Percentiles rank a stretch among this genome's conserved stretches.
Conservation (phyloP, 192 early-diverging fungal genomes). For the Oehlia diaphana region DNA sequence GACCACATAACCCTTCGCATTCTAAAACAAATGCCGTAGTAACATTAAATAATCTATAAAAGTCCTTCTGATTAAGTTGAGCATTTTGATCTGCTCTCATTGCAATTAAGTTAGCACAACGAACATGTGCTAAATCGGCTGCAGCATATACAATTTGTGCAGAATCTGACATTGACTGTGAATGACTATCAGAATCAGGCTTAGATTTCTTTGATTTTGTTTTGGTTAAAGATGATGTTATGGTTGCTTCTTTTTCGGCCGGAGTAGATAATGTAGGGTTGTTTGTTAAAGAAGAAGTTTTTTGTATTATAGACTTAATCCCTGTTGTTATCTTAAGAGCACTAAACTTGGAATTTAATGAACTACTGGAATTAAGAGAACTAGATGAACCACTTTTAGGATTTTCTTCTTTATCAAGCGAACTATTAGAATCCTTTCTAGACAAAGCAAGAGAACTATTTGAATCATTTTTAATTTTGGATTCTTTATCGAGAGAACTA, state of each 20-base stretch:
- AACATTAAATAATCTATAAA: conserved; percentile 78
- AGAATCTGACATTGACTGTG: conserved; percentile 66
- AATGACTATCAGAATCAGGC: conserved; percentile 26
- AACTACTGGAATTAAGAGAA: not conserved
- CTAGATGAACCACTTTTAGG: not conserved
- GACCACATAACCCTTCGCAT: conserved; percentile 76
- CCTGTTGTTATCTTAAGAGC: conserved; percentile 22
- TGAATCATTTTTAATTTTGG: not conserved
- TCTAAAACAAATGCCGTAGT: conserved; percentile 83
- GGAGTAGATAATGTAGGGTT: not conserved
- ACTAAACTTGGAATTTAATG: not conserved
- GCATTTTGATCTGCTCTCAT: conserved; percentile 89
- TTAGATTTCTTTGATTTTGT: not conserved
- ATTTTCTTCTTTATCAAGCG: conserved; percentile 2
- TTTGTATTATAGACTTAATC: conserved; percentile 29
- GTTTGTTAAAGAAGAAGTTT: conserved; percentile 5
- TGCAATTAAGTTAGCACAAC: conserved; percentile 84
- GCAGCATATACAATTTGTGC: conserved; percentile 76
- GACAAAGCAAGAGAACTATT: conserved; percentile 1
- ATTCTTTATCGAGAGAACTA: not conserved
- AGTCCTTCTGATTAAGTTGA: conserved; percentile 82
- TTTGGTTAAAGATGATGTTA: conserved; percentile 25
- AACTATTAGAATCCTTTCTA: not conserved
- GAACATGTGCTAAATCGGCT: conserved; percentile 82
- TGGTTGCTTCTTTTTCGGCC: not conserved